Evolutionary conservation across 768 basidiomycete genomes (phyloP).

Genomic region (Leccinum subgranulosum): DNA sequence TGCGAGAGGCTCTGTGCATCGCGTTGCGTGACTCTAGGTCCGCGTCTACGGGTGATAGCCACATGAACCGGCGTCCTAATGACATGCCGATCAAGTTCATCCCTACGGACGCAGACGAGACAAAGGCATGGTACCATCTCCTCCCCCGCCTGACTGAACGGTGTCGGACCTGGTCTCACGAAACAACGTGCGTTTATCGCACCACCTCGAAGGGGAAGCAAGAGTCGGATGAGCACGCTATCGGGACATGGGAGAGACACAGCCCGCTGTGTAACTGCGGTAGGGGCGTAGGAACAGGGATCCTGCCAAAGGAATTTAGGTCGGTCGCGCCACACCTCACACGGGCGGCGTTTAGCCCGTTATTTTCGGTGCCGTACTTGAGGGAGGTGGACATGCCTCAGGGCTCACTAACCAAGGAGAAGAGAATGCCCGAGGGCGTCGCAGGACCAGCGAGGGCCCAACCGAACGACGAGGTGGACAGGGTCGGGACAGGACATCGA

Average conservation of each 20-base stretch:
- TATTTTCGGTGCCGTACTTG: constrained; percentile 51
- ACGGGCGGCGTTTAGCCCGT: constrained; percentile 49
- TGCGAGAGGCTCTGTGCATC: background rate
- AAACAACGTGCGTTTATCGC: constrained; percentile 27
- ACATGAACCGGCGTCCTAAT: background rate
- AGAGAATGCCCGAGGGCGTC: background rate
- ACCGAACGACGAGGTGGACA: background rate
- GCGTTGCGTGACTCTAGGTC: background rate
- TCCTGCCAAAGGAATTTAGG: constrained; percentile 33
- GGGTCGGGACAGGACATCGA: background rate
- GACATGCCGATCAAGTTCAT: constrained; percentile 9
- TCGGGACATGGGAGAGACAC: constrained; percentile 25
- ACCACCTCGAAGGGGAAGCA: constrained; percentile 20
- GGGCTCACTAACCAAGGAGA: background rate
- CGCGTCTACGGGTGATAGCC: too few relatives aligned
- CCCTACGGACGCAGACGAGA: constrained; percentile 15
- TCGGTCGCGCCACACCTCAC: constrained; percentile 41
- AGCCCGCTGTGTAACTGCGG: constrained; percentile 15
- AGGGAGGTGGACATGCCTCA: constrained; percentile 24
- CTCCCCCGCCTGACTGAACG: constrained; percentile 52
- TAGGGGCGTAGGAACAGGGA: constrained; percentile 11
- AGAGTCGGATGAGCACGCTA: constrained; percentile 20
- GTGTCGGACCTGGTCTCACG: constrained; percentile 56
- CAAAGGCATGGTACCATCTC: constrained; percentile 46
- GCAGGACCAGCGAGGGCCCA: background rate